Base-by-base conservation (phyloP, 305 asterid genomes). In the Fraxinus albicans region DNA sequence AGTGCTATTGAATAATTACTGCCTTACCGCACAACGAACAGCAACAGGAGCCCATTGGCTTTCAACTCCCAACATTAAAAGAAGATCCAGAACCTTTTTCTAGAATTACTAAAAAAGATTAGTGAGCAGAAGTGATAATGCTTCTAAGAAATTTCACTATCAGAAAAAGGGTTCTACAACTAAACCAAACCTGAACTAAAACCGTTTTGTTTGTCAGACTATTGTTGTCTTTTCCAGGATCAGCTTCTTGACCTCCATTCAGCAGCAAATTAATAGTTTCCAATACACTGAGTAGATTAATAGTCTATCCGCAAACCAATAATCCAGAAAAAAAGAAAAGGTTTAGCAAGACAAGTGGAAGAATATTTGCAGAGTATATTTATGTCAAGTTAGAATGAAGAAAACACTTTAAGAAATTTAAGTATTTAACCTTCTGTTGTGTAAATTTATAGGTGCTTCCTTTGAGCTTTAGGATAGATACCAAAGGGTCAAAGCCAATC, bases 11-110 rank as follows among this genome's bases (percentile, higher is more conserved):
- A 21, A 78, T 76, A 85, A 55, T 27, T 82, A 77, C 79, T 78
- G 42, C 78, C 93, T 91, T 89, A 96, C 98, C 90, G 85, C 88
- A 87, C 98, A 94, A 82, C 98, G 99, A 63, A 94, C 91, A 85
- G 97, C 90, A 82, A 94, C 94, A 58, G 98, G 98, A 80, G 99
- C 98, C 98, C 98, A 92, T 81, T 92, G 99, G 89, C 96, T 94
- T 91, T 96, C 99, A 84, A 96, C 98, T 85, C 98, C 98, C 86
- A 96, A 84, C 99, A 96, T 85, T 81, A 96, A 81, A 80, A 96
- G 94, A 88, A 94, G 92, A 88, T 92, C 97, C 90, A 94, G 75
- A 80, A 91, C 88, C 89, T 90, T 94, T 82, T 92, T 96, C 99
- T 94, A 81, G 88, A 90, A 86, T 85, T 25, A 83, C 72, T 3